These are phyloP conservation scores for Myriosclerotinia curreyana DNA, from an alignment of 2,329 filamentous ascomycete genomes.

Conservation along the genomic window DNA sequence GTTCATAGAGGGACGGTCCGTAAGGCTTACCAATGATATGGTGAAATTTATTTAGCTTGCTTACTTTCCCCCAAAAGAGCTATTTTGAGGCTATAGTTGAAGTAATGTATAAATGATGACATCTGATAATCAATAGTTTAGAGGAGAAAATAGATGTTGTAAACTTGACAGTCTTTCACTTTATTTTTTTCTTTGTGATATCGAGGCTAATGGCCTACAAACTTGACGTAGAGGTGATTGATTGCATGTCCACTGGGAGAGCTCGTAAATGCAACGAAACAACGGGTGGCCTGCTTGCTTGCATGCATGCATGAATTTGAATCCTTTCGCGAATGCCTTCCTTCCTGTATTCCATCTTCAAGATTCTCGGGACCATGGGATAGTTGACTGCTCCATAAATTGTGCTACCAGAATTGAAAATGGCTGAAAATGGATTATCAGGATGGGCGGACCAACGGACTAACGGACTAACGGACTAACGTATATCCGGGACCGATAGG, in stretches of 20 bases:
- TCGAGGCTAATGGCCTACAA: constrained; percentile 1
- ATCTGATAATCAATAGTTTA: constrained; percentile 1
- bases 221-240: not conserved
- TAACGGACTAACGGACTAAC: no score
- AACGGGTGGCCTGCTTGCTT: not conserved
- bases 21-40: constrained; percentile 2
- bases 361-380: no score
- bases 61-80: not conserved
- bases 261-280: constrained; percentile 1
- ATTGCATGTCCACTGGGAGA: no score
- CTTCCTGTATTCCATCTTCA: no score
- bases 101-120: not conserved
- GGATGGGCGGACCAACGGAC: no score
- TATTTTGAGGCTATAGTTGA: constrained; percentile 7
- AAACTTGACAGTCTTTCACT: not conserved
- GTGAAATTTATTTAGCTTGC: not conserved
- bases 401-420: not conserved
- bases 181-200: no score
- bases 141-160: not conserved
- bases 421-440: not conserved
- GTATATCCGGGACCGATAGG: not conserved
- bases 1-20: not conserved
- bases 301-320: not conserved
- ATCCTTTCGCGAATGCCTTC: no score
- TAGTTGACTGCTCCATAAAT: no score